These are phyloP conservation scores for Xanthoceras sorbifolium DNA, from an alignment of 345 rosid species.

Conservation along the genomic window DNA sequence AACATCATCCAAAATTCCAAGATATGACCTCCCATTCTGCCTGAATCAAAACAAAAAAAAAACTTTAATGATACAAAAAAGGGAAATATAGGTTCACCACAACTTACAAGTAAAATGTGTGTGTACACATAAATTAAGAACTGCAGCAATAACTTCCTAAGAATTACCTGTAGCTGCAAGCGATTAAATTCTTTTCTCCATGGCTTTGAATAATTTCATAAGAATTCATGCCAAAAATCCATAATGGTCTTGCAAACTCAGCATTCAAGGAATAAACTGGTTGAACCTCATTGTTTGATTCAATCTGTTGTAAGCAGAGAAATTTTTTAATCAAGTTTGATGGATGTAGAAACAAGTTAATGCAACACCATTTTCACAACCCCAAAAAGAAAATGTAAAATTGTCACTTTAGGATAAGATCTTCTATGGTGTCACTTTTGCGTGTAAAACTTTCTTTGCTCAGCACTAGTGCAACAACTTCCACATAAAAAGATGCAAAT, in stretches of 20 bases:
- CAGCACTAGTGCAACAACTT: neutral
- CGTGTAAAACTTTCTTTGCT: neutral
- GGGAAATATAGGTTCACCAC: slow-evolving; percentile 9
- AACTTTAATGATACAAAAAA: slow-evolving; percentile 4
- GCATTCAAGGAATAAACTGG: slow-evolving; percentile 65
- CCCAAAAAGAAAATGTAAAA: too few species aligned
- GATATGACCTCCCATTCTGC: slow-evolving; percentile 85
- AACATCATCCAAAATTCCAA: slow-evolving; percentile 68
- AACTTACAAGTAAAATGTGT: neutral
- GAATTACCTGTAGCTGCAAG: slow-evolving; percentile 80
- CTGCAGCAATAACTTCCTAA: slow-evolving; percentile 16
- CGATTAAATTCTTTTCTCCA: slow-evolving; percentile 63
- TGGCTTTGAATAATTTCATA: slow-evolving; percentile 65
- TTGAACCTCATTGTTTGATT: slow-evolving; percentile 59
- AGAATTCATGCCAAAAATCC: slow-evolving; percentile 84
- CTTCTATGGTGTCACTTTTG: neutral
- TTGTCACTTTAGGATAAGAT: neutral
- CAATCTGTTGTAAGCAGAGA: slow-evolving; percentile 50
- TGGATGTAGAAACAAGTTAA: neutral
- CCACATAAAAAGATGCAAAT: neutral
- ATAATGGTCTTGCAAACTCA: slow-evolving; percentile 83
- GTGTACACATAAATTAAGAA: slow-evolving; percentile 2
- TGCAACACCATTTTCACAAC: neutral
- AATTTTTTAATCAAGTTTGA: neutral
- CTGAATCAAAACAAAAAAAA: slow-evolving; percentile 48